Percentiles rank a stretch among this genome's conserved stretches.
phyloP scores from a whole-genome alignment of 1,284 basidiomycete genomes.

The Coniferiporia weirii region DNA sequence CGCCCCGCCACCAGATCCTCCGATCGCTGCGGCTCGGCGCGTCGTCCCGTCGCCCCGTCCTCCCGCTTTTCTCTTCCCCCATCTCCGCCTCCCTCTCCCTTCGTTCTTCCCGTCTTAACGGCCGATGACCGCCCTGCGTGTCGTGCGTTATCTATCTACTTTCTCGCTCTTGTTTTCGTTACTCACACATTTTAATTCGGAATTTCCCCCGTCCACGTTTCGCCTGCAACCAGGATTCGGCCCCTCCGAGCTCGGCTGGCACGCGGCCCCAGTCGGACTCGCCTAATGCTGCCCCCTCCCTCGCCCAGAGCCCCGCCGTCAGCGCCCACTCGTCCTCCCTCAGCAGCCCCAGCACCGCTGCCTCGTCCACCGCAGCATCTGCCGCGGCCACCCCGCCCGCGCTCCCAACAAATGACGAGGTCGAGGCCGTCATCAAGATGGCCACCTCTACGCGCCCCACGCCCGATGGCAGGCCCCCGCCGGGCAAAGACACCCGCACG shows the following conservation, averaged over 20 bases:
- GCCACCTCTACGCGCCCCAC: conserved; percentile 54
- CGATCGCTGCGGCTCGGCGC: background rate
- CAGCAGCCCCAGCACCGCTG: background rate
- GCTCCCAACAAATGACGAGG: conserved; percentile 63
- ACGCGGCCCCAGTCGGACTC: background rate
- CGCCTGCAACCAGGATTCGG: background rate
- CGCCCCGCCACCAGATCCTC: no score
- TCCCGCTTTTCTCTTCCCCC: background rate
- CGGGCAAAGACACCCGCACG: conserved; percentile 75
- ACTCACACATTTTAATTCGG: background rate
- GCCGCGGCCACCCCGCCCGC: background rate
- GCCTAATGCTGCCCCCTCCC: background rate
- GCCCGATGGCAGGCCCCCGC: conserved; percentile 39
- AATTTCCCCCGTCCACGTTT: no score
- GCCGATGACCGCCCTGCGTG: conserved; percentile 4
- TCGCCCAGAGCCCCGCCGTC: background rate
- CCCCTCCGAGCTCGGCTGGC: background rate
- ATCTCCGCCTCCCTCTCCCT: background rate
- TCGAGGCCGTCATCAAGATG: conserved; percentile 76
- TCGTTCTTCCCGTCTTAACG: background rate
- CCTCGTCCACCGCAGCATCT: background rate
- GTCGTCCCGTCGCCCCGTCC: background rate
- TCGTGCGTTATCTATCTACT: background rate
- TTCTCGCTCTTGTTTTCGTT: background rate
- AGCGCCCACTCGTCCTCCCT: background rate